phyloP scores from a whole-genome alignment of 345 rosid species.

The Ceriops zippeliana region DNA sequence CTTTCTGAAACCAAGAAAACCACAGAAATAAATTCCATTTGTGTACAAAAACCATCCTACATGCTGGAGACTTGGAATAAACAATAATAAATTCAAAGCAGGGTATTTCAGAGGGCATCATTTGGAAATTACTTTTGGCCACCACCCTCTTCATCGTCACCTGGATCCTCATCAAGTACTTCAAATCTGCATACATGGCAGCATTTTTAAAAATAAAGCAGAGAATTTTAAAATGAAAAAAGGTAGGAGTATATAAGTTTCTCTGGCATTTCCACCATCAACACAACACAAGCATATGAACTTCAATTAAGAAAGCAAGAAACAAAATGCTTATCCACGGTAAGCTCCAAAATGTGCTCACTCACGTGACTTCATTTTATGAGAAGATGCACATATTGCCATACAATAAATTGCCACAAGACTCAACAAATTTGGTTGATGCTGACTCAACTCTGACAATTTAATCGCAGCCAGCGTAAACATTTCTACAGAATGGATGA shows the following conservation, averaged over 20 bases:
- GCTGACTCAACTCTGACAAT: too few relatives aligned
- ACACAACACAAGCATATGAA: too few relatives aligned
- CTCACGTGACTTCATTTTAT: neutral
- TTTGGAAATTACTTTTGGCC: constrained; percentile 56
- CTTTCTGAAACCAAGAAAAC: constrained; percentile 43
- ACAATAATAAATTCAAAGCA: neutral
- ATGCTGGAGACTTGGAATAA: neutral
- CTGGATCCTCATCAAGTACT: constrained; percentile 94
- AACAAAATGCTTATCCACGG: neutral
- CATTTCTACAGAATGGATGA: too few relatives aligned
- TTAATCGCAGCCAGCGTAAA: too few relatives aligned
- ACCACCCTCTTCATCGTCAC: constrained; percentile 86
- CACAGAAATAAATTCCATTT: constrained; percentile 7
- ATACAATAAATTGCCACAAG: too few relatives aligned
- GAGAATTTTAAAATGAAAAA: constrained; percentile 1
- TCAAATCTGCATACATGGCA: constrained; percentile 54
- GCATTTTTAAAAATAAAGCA: constrained; percentile 8
- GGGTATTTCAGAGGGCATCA: too few relatives aligned
- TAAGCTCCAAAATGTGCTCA: neutral
- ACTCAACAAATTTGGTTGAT: too few relatives aligned
- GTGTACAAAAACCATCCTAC: neutral
- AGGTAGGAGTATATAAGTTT: neutral
- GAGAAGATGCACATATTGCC: neutral
- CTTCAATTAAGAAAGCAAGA: neutral
- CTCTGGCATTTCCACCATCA: too few relatives aligned